phyloP scores from a whole-genome alignment of 2,329 filamentous ascomycete genomes.

The Trichoderma breve region DNA sequence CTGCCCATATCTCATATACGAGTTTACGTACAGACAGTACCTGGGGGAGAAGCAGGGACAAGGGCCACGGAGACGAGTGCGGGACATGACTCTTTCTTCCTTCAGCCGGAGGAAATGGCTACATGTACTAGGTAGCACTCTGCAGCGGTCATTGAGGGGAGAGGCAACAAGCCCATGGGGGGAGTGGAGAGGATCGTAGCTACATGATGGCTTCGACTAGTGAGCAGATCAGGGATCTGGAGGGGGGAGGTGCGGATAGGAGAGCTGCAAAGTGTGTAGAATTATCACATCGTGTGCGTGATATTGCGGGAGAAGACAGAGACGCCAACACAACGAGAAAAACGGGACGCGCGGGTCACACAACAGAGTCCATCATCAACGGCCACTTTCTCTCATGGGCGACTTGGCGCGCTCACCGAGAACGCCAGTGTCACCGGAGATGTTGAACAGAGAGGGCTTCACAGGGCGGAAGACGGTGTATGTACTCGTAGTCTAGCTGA shows the following conservation, averaged over 20 bases:
- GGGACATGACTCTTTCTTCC: background rate
- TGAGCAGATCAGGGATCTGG: conserved; percentile 3
- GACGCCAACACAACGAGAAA: conserved; percentile 7
- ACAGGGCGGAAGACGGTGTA: background rate
- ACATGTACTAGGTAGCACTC: background rate
- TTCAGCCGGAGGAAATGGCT: background rate
- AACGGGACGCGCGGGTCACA: conserved; percentile 20
- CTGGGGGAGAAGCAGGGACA: background rate
- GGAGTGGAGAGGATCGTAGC: conserved; percentile 5
- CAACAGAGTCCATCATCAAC: conserved; percentile 13
- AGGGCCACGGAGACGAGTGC: background rate
- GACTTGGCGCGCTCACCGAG: conserved; percentile 15
- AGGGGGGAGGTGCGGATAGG: background rate
- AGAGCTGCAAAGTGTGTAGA: conserved; percentile 1
- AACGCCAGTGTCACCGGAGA: background rate
- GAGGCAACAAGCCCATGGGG: background rate
- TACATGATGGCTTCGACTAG: conserved; percentile 6
- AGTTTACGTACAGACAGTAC: background rate
- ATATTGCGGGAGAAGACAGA: background rate
- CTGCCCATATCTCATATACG: background rate
- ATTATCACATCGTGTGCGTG: conserved; percentile 7
- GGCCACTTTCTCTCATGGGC: background rate
- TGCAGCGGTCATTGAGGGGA: background rate
- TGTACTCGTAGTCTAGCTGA: background rate
- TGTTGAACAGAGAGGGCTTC: background rate